Evolutionary conservation across 192 early-diverging fungal genomes (phyloP).

Genomic region (Coemansia sp.): DNA sequence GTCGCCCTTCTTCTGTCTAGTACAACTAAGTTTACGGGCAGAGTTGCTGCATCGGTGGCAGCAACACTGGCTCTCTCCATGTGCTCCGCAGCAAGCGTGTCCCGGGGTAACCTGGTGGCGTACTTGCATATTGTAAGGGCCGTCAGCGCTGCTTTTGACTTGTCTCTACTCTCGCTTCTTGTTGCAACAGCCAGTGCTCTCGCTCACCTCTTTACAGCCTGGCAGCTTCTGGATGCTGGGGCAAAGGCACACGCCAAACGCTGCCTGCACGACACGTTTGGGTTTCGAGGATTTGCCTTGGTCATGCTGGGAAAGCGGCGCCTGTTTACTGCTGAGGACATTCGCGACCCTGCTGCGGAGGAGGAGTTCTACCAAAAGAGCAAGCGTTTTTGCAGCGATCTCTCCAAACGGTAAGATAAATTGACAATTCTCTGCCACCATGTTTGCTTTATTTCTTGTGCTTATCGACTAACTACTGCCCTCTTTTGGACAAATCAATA

Average conservation of each 20-base stretch:
- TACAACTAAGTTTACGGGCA: neutral
- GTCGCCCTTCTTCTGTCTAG: neutral
- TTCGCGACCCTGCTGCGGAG: neutral
- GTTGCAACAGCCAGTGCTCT: neutral
- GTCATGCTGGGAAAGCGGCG: neutral
- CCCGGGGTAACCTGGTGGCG: neutral
- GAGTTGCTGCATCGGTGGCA: neutral
- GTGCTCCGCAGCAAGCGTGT: neutral
- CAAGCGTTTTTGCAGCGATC: neutral
- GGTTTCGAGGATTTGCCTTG: neutral
- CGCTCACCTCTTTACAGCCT: neutral
- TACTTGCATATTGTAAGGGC: neutral
- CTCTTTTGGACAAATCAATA: neutral
- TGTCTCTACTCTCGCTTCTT: neutral
- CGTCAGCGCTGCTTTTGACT: neutral
- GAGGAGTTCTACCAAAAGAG: neutral
- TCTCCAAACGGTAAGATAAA: neutral
- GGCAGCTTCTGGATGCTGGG: neutral
- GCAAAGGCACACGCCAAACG: neutral
- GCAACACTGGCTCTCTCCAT: neutral
- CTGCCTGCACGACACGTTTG: neutral
- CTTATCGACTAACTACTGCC: too few relatives aligned
- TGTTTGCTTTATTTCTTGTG: too few relatives aligned
- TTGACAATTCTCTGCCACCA: too few relatives aligned
- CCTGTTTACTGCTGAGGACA: neutral